These are phyloP conservation scores for Auricularia auricula-judae DNA, from an alignment of 768 basidiomycete species.

Conservation along the genomic window DNA sequence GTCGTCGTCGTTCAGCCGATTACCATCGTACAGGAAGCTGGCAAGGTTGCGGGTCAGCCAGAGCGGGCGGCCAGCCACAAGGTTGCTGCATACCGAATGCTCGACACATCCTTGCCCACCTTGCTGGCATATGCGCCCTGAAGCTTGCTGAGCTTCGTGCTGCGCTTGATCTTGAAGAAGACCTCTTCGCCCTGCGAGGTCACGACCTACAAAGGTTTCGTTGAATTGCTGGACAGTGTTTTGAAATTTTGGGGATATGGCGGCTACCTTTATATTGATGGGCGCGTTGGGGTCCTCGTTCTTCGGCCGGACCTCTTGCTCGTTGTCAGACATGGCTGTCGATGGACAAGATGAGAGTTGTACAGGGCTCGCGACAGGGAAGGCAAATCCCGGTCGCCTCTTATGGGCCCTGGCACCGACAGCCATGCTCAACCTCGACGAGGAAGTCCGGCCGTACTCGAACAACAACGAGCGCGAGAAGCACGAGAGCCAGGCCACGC, in stretches of 20 bases:
- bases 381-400: not conserved
- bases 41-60: not conserved
- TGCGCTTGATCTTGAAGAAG: constrained; percentile 95
- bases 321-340: constrained; percentile 43
- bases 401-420: not conserved
- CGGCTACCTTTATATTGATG: constrained; percentile 68
- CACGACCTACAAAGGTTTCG: constrained; percentile 42
- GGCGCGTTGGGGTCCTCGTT: constrained; percentile 47
- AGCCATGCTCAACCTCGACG: constrained; percentile 42
- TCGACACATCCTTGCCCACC: constrained; percentile 79
- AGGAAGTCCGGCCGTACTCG: constrained; percentile 82
- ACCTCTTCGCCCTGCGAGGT: constrained; percentile 75
- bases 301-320: constrained; percentile 35
- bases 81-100: constrained; percentile 59
- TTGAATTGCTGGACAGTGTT: not conserved
- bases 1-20: constrained; percentile 78
- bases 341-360: not conserved
- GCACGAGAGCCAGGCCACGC: constrained; percentile 75
- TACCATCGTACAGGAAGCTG: constrained; percentile 88
- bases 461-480: constrained; percentile 85
- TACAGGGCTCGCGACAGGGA: not conserved
- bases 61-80: not conserved
- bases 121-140: constrained; percentile 88
- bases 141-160: constrained; percentile 84
- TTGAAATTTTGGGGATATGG: not conserved